Conservation (phyloP, 352 stramenopile species). For the Blastocystis sp. region DNA sequence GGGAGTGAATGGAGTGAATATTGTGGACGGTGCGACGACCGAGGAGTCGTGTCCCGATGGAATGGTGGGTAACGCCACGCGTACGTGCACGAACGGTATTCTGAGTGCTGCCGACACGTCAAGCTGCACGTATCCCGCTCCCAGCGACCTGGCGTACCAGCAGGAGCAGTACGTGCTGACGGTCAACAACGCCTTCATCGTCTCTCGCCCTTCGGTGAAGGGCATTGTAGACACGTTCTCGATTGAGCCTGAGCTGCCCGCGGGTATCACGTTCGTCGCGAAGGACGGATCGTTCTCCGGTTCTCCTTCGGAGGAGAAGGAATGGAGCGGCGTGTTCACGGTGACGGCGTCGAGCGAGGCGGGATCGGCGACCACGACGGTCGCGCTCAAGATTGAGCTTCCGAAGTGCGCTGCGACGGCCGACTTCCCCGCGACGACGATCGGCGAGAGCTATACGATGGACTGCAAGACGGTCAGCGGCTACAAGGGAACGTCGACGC, state of each 20-base stretch:
- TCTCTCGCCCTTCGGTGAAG: not conserved
- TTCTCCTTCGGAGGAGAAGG: not conserved
- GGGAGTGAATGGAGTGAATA: not conserved
- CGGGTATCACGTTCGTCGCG: not conserved
- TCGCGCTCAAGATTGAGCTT: not conserved
- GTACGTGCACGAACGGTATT: slow-evolving; percentile 8
- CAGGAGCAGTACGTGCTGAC: not conserved
- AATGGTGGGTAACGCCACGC: not conserved
- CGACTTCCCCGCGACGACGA: slow-evolving; percentile 10
- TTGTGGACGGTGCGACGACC: not conserved
- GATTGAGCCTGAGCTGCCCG: not conserved
- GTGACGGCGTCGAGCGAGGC: not conserved
- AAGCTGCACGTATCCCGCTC: not conserved
- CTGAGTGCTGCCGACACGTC: not conserved
- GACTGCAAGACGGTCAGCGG: not conserved
- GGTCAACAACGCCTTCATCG: not conserved
- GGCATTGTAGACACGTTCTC: not conserved
- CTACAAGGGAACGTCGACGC: not conserved
- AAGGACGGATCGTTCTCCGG: not conserved
- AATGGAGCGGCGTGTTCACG: not conserved
- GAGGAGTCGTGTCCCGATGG: not conserved
- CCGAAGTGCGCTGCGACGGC: not conserved
- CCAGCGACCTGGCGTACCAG: not conserved
- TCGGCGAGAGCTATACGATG: not conserved
- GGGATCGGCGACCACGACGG: not conserved